These are phyloP conservation scores for Notholithocarpus densiflorus DNA, from an alignment of 306 rosid genomes.

Conservation along the genomic window DNA sequence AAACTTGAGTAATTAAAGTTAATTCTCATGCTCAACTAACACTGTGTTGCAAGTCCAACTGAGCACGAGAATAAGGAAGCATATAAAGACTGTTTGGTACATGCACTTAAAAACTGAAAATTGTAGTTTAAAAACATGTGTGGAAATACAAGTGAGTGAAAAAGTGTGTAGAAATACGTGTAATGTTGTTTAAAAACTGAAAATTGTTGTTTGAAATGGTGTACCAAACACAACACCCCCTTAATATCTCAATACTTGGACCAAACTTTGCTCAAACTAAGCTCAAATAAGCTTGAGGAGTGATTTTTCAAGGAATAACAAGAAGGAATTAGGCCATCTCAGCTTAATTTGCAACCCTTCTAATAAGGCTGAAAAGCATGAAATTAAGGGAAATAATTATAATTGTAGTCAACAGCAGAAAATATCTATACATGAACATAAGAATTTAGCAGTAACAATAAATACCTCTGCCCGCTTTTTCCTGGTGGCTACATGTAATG, in stretches of 20 bases:
- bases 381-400: neutral
- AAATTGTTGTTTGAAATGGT: too few species aligned
- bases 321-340: neutral
- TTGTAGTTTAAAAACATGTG: too few species aligned
- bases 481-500: conserved; percentile 91
- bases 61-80: neutral
- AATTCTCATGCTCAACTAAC: neutral
- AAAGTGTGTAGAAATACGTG: too few species aligned
- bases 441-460: neutral
- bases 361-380: neutral
- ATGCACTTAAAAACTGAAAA: too few species aligned
- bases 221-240: too few species aligned
- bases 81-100: neutral
- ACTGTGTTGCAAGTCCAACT: neutral
- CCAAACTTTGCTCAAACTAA: neutral
- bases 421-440: neutral
- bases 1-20: neutral
- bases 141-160: too few species aligned
- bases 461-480: conserved; percentile 81
- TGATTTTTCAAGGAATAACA: neutral
- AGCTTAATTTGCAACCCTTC: neutral
- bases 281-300: neutral
- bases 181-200: too few species aligned
- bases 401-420: neutral
- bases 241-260: neutral